Base-by-base conservation (phyloP, 1,284 basidiomycete species). In the Cutaneotrichosporon cutaneum region DNA sequence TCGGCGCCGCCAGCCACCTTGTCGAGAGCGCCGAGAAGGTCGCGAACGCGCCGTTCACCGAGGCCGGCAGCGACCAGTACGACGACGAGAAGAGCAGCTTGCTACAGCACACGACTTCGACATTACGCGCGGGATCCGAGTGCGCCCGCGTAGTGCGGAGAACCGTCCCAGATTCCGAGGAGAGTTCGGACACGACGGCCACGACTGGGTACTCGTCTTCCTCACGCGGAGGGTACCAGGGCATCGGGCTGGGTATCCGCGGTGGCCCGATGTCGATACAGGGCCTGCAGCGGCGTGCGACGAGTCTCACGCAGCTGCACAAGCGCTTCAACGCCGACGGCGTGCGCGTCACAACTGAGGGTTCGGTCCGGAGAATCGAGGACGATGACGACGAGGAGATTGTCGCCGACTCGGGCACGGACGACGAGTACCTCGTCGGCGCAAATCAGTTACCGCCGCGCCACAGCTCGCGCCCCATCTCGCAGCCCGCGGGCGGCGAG, bases 121-220 rank as follows among this genome's bases (percentile, higher is more conserved):
- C 94, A 2, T 81, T 95, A 64, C 89, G 92, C 70, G 87, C 90
- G 24, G 92, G 90, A 30, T 87, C 89, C n/a, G 92, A 94, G 67
- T 94, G 92, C 75, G 88, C 92, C 33, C 84, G 87, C 9, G 85
- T 90, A 10, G 88, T 94, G 62, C 90, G 89, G 76, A 83, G 87
- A 60, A 91, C 89, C 74, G 77, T 92, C 59, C 71, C 72, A 9
- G 70, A 72, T 24, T 65, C 66, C 74, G 53, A 76, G 77, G 59
- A 51, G n/a, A 59, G 60, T n/a, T 18, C 51, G n/a, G 51, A 35
- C 30, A 36, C 21, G 21, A 36, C 32, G 21, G 9, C 52, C 9
- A 11, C 52, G 13, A 26, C 52, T 4, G 22, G 16, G 14, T 36
- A 22, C 22, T 42, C 52, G 52, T 26, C 35, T 22, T 26, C 16